These are phyloP conservation scores for Kodamaea neixiangensis DNA, from an alignment of 805 yeast genomes.

Conservation along the genomic window DNA sequence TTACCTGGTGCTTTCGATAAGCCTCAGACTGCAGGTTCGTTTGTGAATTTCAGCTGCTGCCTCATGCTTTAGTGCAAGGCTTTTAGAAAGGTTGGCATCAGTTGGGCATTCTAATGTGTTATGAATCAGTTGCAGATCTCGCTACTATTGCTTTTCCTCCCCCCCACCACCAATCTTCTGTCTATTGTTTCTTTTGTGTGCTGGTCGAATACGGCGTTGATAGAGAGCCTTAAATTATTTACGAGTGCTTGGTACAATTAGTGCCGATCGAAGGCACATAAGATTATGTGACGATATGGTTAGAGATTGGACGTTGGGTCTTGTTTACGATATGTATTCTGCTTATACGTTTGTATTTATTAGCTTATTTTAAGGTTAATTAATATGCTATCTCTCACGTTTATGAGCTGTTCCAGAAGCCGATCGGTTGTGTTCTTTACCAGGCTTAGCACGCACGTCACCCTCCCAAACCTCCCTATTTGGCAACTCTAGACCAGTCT, in stretches of 20 bases:
- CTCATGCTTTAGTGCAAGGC: background rate
- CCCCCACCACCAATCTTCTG: background rate
- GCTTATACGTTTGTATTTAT: too few relatives aligned
- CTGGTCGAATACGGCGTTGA: background rate
- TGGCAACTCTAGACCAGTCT: constrained; percentile 47
- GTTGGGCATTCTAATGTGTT: background rate
- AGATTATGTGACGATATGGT: too few relatives aligned
- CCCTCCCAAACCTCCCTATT: background rate
- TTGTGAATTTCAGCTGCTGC: background rate
- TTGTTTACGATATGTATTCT: too few relatives aligned
- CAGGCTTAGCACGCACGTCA: background rate
- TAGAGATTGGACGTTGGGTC: too few relatives aligned
- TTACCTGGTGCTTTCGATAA: too few relatives aligned
- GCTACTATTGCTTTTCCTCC: background rate
- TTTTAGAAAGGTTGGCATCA: background rate
- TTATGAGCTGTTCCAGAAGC: background rate
- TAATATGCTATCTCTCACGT: too few relatives aligned
- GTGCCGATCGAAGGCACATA: too few relatives aligned
- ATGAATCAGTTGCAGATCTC: background rate
- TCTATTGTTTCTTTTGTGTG: background rate
- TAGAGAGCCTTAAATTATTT: background rate
- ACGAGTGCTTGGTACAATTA: too few relatives aligned
- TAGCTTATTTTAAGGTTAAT: too few relatives aligned
- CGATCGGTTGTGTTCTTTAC: background rate
- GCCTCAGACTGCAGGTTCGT: background rate